phyloP scores from a whole-genome alignment of 768 basidiomycete genomes.

The Psilocybe subaeruginosa region DNA sequence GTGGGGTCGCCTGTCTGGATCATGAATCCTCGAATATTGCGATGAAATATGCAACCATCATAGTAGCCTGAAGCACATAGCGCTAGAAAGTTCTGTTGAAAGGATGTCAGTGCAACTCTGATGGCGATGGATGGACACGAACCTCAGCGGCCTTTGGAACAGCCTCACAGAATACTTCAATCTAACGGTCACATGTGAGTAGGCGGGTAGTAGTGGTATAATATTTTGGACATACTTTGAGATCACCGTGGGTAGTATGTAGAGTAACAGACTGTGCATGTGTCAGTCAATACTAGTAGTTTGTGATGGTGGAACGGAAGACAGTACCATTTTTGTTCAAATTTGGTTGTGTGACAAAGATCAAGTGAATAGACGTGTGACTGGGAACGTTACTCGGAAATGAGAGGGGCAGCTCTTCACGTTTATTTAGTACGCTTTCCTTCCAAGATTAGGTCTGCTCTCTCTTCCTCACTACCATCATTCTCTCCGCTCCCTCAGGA shows the following conservation, averaged over 20 bases:
- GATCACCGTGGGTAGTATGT: constrained; percentile 91
- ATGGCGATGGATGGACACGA: constrained; percentile 11
- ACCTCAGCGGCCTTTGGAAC: constrained; percentile 96
- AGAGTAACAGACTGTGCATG: constrained; percentile 84
- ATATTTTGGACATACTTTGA: constrained; percentile 65
- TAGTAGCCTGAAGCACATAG: constrained; percentile 91
- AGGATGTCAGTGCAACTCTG: constrained; percentile 11
- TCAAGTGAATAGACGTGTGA: constrained; percentile 18
- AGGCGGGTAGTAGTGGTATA: background rate
- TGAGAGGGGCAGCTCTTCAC: constrained; percentile 10
- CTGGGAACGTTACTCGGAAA: constrained; percentile 19
- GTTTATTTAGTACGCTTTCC: constrained; percentile 10
- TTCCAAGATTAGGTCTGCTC: constrained; percentile 19
- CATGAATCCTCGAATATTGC: constrained; percentile 98
- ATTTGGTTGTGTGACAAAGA: constrained; percentile 23
- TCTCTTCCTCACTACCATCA: constrained; percentile 33
- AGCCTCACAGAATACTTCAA: constrained; percentile 97
- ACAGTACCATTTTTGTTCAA: constrained; percentile 32
- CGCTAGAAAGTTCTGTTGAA: constrained; percentile 86
- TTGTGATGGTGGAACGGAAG: constrained; percentile 24
- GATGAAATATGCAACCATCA: constrained; percentile 84
- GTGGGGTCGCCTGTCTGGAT: constrained; percentile 89
- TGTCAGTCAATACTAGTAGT: constrained; percentile 11
- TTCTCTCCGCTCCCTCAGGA: constrained; percentile 32
- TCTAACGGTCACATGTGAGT: constrained; percentile 44